Evolutionary conservation across 1,284 basidiomycete species (phyloP).

Genomic region (Ustilago nuda): DNA sequence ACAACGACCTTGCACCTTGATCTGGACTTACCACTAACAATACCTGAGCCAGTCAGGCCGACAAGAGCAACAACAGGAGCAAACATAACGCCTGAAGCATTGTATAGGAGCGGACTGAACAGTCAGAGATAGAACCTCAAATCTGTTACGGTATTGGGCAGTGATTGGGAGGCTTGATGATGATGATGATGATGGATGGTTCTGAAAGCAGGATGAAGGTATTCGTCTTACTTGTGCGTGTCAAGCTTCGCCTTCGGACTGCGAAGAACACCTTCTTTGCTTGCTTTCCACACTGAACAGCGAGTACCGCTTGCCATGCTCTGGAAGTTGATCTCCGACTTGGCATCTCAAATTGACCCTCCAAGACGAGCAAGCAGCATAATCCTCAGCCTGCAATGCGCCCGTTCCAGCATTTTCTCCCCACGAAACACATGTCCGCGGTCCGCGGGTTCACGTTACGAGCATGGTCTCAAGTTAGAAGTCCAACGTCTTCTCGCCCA

Average conservation of each 20-base stretch:
- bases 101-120: neutral
- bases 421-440: neutral
- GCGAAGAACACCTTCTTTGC: too few relatives aligned
- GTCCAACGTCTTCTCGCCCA: too few relatives aligned
- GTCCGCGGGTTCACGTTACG: neutral
- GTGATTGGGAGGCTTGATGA: neutral
- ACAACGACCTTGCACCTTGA: too few relatives aligned
- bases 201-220: neutral
- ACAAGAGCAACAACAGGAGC: constrained; percentile 32
- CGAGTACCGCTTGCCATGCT: too few relatives aligned
- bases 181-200: neutral
- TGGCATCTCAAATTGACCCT: too few relatives aligned
- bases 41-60: constrained; percentile 33
- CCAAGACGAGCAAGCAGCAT: too few relatives aligned
- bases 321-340: too few relatives aligned
- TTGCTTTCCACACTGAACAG: neutral
- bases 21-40: constrained; percentile 28
- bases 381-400: neutral
- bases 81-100: constrained; percentile 7
- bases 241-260: neutral
- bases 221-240: neutral
- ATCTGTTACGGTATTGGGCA: neutral
- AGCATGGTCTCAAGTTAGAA: too few relatives aligned
- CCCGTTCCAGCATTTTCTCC: neutral
- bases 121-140: neutral